phyloP scores from a whole-genome alignment of 805 yeast species.

The Suhomyces pyralidae region DNA sequence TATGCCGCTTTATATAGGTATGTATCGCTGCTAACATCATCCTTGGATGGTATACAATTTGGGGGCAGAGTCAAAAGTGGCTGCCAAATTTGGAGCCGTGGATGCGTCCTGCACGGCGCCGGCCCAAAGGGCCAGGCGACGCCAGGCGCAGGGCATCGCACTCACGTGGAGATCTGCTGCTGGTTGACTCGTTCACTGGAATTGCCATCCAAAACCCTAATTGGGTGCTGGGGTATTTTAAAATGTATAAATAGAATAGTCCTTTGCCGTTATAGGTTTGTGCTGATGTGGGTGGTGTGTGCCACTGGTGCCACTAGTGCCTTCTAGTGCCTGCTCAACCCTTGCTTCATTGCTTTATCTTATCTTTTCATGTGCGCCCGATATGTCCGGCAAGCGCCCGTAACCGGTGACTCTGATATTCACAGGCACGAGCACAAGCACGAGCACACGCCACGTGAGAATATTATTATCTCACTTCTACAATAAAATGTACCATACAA shows the following conservation, averaged over 20 bases:
- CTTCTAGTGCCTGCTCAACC: no score
- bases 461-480: no score
- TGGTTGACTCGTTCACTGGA: neutral
- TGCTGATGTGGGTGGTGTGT: no score
- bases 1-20: neutral
- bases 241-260: no score
- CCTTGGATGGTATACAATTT: neutral
- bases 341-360: neutral
- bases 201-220: no score
- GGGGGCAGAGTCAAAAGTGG: neutral
- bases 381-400: neutral
- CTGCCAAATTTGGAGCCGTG: neutral
- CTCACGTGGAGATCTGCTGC: neutral
- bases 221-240: no score
- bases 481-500: no score
- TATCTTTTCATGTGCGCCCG: neutral
- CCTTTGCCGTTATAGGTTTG: no score
- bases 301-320: no score
- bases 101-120: neutral
- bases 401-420: neutral
- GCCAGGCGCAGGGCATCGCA: neutral
- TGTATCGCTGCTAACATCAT: neutral
- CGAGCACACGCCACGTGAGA: no score
- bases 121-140: neutral
- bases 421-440: no score